These are phyloP conservation scores for Escovopsis sp. DNA, from an alignment of 2,329 filamentous ascomycete species.

Conservation along the genomic window DNA sequence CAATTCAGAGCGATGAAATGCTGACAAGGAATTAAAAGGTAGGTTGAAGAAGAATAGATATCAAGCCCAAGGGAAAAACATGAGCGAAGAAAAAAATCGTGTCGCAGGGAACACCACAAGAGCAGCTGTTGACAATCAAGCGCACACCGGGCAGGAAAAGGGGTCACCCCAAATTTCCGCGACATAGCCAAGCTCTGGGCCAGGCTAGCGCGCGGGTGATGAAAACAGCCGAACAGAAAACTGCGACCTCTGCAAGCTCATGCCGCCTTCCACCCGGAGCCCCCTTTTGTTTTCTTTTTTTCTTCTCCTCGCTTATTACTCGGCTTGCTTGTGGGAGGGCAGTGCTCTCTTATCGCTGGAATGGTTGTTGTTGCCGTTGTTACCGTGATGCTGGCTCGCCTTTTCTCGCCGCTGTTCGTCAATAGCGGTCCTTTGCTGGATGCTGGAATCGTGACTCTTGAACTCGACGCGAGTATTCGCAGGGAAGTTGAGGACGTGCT, in stretches of 20 bases:
- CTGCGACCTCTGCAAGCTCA: too few species aligned
- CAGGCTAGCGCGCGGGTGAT: conserved; percentile 6
- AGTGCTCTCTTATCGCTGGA: not conserved
- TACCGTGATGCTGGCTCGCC: conserved; percentile 32
- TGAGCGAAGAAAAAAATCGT: too few species aligned
- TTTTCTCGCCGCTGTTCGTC: conserved; percentile 89
- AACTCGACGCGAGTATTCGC: conserved; percentile 82
- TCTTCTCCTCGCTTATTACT: conserved; percentile 12
- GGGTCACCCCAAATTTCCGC: conserved; percentile 1
- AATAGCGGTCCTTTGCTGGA: conserved; percentile 78
- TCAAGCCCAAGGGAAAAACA: too few species aligned
- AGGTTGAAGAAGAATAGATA: too few species aligned
- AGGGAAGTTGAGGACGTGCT: conserved; percentile 74
- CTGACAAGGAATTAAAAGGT: too few species aligned
- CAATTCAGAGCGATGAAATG: too few species aligned
- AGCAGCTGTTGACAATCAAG: not conserved
- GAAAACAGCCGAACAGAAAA: conserved; percentile 2
- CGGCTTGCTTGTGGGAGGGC: conserved; percentile 16
- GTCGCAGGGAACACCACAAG: not conserved
- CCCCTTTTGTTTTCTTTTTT: too few species aligned
- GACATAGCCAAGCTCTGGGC: conserved; percentile 7
- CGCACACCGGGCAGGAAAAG: too few species aligned
- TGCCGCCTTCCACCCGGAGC: too few species aligned
- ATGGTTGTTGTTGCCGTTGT: conserved; percentile 19
- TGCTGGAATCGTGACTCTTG: conserved; percentile 93